A percentile compares a stretch with the other conserved stretches of the same genome.
Conservation (phyloP, 768 basidiomycete genomes). For the Pleurotus pulmonarius region DNA sequence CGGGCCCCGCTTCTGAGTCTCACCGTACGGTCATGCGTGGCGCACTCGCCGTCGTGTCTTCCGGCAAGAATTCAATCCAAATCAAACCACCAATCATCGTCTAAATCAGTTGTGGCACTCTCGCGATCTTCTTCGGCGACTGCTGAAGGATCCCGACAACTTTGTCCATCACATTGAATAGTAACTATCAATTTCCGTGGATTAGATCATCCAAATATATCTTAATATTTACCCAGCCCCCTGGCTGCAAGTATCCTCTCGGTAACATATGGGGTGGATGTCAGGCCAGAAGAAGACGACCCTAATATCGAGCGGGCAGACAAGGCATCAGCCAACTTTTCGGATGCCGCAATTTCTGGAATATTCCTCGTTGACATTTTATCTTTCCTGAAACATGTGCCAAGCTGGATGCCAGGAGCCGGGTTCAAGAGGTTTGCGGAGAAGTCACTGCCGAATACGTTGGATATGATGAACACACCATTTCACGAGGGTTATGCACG, state of each 20-base stretch:
- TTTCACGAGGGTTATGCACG: background rate
- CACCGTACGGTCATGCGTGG: conserved; percentile 32
- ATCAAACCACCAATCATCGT: conserved; percentile 21
- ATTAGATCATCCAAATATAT: background rate
- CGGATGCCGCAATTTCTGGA: conserved; percentile 22
- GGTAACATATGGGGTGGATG: conserved; percentile 29
- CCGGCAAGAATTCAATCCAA: conserved; percentile 28
- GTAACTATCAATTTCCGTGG: conserved; percentile 1
- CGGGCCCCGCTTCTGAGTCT: conserved; percentile 22
- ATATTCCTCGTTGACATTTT: conserved; percentile 19
- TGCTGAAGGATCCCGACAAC: conserved; percentile 22
- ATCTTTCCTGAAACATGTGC: background rate
- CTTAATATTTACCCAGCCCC: conserved; percentile 9
- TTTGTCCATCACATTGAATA: conserved; percentile 17
- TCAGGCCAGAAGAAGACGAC: conserved; percentile 23
- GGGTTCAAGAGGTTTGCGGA: background rate
- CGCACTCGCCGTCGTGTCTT: conserved; percentile 30
- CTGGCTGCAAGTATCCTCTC: conserved; percentile 22
- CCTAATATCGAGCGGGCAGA: conserved; percentile 23
- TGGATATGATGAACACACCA: background rate
- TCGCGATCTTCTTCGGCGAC: conserved; percentile 22
- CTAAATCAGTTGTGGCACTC: conserved; percentile 26
- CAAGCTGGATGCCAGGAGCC: conserved; percentile 9
- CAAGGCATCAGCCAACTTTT: conserved; percentile 20
- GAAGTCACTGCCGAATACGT: background rate